Evolutionary conservation across 2,329 filamentous ascomycete species (phyloP), one percentile per base, ranked within the genome.

Genomic region (Thielaviopsis euricoi): DNA sequence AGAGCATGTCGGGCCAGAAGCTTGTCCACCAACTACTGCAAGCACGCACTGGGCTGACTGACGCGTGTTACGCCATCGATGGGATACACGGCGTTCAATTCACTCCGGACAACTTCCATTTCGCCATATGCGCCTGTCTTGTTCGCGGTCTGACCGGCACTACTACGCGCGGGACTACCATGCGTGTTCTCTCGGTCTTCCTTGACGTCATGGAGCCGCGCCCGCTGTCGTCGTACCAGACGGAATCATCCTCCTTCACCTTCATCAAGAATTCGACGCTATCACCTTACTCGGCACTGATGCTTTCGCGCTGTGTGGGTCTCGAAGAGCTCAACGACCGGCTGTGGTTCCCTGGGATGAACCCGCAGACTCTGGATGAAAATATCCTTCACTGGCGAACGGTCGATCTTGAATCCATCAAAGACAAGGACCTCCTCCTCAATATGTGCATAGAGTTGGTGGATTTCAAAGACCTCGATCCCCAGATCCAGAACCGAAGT

Each of bases 61-160:
- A 85, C 57, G 81, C 80, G 6, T 78, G 81, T 3, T 66, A 79
- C 19, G 75, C 77, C 6, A 70, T 86, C 3, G 83, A 86, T 62
- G 80, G 83, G 26, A 75, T 78, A 6, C 85, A 84, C 62, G 82
- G 81, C 6, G 76, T 86, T 46, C 79, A 81, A 62, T 86, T 86
- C 64, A 79, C 74, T 33, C 66, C 70, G 6, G 80, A 85, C 17
- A 82, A 77, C 60, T 86, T 86, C 66, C 82, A 86, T 64, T 82
- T 81, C 62, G 82, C 83, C 0, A 76, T 84, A 1, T 83, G 79
- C 63, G 81, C 81, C 17, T 82, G 79, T 62, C 70, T 86, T 3
- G 76, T 81, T 2, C 77, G 83, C 49, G 83, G 82, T 1, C 72
- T 86, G 15, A 81, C 80, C 0, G 82, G 85, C 62, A 76, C 77